Conservation (phyloP, 78 protist species). For the Dictyostelium firmibasis region DNA sequence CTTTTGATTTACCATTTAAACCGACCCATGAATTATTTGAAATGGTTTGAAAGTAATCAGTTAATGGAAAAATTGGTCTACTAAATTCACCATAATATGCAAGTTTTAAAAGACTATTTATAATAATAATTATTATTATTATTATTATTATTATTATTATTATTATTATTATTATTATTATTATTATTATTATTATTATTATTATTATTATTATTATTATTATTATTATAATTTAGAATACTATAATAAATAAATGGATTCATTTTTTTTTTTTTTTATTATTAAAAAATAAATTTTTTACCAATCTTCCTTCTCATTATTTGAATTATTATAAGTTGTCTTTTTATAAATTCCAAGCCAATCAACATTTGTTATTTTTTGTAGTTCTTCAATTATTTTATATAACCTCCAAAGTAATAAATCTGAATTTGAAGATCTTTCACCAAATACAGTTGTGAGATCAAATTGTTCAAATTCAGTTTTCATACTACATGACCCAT, state of each 20-base stretch:
- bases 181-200: too few relatives aligned
- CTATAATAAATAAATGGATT: background rate
- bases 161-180: too few relatives aligned
- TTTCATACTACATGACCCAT: slow-evolving; percentile 45
- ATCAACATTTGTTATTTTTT: slow-evolving; percentile 40
- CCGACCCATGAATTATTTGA: slow-evolving; percentile 40
- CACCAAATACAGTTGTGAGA: slow-evolving; percentile 1
- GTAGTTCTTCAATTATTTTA: background rate
- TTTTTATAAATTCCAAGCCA: slow-evolving; percentile 54
- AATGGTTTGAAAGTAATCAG: slow-evolving; percentile 7
- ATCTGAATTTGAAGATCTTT: background rate
- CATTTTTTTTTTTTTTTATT: background rate
- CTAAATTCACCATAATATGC: slow-evolving; percentile 60
- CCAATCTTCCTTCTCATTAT: background rate
- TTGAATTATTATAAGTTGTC: background rate
- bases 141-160: too few relatives aligned
- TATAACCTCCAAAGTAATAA: background rate
- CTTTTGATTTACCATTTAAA: slow-evolving; percentile 15
- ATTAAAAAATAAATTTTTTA: background rate
- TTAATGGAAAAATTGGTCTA: slow-evolving; percentile 63
- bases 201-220: too few relatives aligned
- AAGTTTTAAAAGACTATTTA: background rate
- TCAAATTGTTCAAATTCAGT: slow-evolving; percentile 35
- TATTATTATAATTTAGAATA: too few relatives aligned
- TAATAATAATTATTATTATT: background rate